Evolutionary conservation across 345 rosid genomes (phyloP).

Genomic region (Corymbia maculata): DNA sequence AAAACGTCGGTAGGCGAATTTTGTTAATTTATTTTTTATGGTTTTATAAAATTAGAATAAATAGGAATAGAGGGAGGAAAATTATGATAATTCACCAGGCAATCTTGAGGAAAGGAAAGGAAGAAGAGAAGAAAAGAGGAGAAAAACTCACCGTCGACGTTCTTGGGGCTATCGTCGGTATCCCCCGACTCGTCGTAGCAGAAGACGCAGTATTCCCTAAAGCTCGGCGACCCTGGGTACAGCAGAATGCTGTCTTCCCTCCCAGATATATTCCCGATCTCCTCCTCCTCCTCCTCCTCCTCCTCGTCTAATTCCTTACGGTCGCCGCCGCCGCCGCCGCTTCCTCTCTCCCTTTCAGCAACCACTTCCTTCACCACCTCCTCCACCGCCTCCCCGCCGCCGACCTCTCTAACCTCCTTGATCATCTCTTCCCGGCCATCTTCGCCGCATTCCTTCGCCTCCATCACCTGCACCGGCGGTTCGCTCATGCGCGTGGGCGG

Average conservation of each 20-base stretch:
- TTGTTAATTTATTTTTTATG: not conserved
- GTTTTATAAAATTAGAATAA: not conserved
- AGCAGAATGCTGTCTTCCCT: conserved; percentile 4
- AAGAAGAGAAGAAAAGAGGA: no score
- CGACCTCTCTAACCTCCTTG: not conserved
- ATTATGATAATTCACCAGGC: not conserved
- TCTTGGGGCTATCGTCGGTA: not conserved
- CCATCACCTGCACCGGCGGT: not conserved
- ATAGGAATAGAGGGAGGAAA: not conserved
- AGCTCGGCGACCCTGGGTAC: conserved; percentile 29
- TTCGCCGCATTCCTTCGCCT: not conserved
- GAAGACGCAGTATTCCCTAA: conserved; percentile 22
- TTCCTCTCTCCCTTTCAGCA: not conserved
- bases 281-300: not conserved
- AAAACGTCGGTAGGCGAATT: not conserved
- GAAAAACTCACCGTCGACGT: not conserved
- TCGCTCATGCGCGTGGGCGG: not conserved
- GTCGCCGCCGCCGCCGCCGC: not conserved
- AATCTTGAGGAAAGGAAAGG: not conserved
- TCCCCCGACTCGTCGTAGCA: not conserved
- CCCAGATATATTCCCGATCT: not conserved
- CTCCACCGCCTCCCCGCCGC: not conserved
- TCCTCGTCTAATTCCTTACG: not conserved
- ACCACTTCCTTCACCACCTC: not conserved
- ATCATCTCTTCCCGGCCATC: not conserved